Conservation (phyloP, 2,329 filamentous ascomycete species). For the Nakataea oryzae region DNA sequence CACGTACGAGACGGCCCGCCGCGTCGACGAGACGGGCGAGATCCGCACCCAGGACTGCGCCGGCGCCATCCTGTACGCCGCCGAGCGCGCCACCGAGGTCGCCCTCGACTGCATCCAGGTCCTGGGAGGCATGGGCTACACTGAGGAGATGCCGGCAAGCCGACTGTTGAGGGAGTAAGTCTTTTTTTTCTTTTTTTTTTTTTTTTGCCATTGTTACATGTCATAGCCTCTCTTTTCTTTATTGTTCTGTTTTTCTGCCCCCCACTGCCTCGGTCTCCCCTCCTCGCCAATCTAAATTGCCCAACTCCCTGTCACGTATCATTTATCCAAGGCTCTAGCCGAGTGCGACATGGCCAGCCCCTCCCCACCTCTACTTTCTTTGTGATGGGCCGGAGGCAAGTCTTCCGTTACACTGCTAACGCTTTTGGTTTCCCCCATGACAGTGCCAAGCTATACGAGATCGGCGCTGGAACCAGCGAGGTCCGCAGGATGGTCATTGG, state of each 20-base stretch:
- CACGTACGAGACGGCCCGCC: constrained; percentile 72
- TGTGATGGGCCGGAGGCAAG: not conserved
- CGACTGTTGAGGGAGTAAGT: constrained; percentile 63
- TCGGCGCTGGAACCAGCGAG: constrained; percentile 92
- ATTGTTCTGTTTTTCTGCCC: not conserved
- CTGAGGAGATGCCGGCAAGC: constrained; percentile 89
- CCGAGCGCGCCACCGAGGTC: constrained; percentile 80
- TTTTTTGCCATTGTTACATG: not conserved
- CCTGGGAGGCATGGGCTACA: constrained; percentile 89
- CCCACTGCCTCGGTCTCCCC: too few relatives aligned
- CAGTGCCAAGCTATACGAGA: constrained; percentile 77
- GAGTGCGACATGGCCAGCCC: too few relatives aligned
- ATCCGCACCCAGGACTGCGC: constrained; percentile 89
- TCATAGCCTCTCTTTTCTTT: not conserved
- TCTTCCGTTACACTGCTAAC: constrained; percentile 16
- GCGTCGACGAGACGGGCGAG: constrained; percentile 63
- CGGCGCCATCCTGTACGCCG: constrained; percentile 85
- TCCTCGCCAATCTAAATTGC: not conserved
- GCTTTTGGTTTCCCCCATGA: not conserved
- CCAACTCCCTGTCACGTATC: too few relatives aligned
- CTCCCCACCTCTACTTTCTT: too few relatives aligned
- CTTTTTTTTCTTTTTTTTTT: not conserved
- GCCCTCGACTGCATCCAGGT: constrained; percentile 84
- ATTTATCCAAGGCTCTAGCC: too few relatives aligned
- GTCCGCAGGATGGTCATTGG: constrained; percentile 92